Conservation (phyloP, 2,329 filamentous ascomycete genomes). For the Paraphaeosphaeria sporulosa region DNA sequence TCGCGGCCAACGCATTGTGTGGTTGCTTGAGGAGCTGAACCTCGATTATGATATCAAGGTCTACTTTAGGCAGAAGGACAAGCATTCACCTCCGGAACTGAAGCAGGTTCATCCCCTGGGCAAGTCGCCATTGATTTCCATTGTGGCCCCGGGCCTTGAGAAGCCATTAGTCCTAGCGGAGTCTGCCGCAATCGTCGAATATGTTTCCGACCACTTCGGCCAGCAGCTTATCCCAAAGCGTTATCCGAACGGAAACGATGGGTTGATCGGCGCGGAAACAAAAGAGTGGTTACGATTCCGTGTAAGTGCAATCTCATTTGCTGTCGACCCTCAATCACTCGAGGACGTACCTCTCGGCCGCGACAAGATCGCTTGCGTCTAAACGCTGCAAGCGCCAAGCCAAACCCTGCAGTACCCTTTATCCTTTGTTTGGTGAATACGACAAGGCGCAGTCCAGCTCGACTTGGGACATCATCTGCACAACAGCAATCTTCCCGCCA, state of each 20-base stretch:
- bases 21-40: conserved; percentile 84
- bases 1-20: conserved; percentile 81
- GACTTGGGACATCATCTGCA: too few relatives aligned
- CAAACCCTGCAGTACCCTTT: not conserved
- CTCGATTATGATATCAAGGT: conserved; percentile 81
- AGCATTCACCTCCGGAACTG: conserved; percentile 77
- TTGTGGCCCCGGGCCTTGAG: conserved; percentile 59
- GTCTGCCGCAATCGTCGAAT: conserved; percentile 81
- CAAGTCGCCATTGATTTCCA: conserved; percentile 80
- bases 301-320: conserved; percentile 27
- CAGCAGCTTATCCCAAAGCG: conserved; percentile 59
- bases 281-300: conserved; percentile 68
- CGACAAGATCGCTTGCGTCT: not conserved
- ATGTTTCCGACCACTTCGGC: conserved; percentile 75
- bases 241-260: conserved; percentile 62
- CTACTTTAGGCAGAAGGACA: conserved; percentile 72
- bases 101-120: conserved; percentile 83
- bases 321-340: not conserved
- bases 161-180: conserved; percentile 76
- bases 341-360: not conserved
- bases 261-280: conserved; percentile 63
- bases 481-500: not conserved
- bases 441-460: too few relatives aligned
- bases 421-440: not conserved
- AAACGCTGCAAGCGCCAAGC: conserved; percentile 2